phyloP scores from a whole-genome alignment of 1,284 basidiomycete species.

The Wolfiporia cocos region DNA sequence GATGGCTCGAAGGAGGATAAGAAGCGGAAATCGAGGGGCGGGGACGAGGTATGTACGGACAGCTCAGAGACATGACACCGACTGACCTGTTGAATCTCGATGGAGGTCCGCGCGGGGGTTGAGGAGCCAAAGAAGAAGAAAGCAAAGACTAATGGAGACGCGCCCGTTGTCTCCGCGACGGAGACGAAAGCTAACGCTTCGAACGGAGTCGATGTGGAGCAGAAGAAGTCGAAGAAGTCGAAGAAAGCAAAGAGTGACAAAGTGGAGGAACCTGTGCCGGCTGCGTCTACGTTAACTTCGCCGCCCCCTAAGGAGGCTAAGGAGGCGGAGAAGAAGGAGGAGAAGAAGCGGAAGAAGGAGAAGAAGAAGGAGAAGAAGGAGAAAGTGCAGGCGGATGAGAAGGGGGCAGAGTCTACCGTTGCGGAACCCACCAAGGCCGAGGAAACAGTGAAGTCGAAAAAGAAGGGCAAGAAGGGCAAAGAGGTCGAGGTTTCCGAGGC shows the following conservation, averaged over 20 bases:
- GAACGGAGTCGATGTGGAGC: conserved; percentile 1
- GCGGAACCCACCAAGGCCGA: conserved; percentile 10
- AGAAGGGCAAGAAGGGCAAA: conserved; percentile 21
- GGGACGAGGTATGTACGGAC: too few relatives aligned
- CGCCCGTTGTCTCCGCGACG: conserved; percentile 7
- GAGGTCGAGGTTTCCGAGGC: conserved; percentile 22
- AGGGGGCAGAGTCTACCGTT: conserved; percentile 4
- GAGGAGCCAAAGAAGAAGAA: conserved; percentile 24
- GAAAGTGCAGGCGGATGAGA: conserved; percentile 12
- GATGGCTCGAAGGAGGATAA: conserved; percentile 20
- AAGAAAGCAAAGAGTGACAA: conserved; percentile 19
- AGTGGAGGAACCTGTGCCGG: conserved; percentile 9
- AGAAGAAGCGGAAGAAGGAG: conserved; percentile 13
- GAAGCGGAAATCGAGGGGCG: conserved; percentile 19
- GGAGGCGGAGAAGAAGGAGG: conserved; percentile 20
- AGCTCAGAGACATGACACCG: too few relatives aligned
- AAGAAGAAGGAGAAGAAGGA: conserved; percentile 9
- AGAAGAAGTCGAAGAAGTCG: conserved; percentile 20
- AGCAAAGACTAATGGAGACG: conserved; percentile 15
- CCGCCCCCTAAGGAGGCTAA: not conserved
- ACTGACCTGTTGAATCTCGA: too few relatives aligned
- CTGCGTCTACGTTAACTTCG: conserved; percentile 6
- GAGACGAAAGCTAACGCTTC: conserved; percentile 9
- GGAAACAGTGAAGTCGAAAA: conserved; percentile 11
- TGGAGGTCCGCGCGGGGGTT: too few relatives aligned